A percentile compares a stretch with the other conserved stretches of the same genome.
These are phyloP conservation scores for Leishmania aethiopica DNA, from an alignment of 208 protist genomes.

Conservation along the genomic window DNA sequence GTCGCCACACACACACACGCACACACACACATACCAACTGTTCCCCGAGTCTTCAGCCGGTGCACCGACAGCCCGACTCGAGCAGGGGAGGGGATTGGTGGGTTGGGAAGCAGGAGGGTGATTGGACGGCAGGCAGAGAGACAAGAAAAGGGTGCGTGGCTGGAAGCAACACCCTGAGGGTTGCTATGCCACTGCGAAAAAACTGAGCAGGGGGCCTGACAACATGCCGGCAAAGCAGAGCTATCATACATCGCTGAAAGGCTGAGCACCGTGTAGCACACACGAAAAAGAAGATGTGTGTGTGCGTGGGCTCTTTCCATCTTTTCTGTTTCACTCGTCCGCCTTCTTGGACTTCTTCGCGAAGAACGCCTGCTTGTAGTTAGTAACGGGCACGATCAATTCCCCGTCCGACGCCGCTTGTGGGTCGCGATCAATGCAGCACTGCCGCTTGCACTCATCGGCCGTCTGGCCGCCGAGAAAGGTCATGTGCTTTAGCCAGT, in stretches of 20 bases:
- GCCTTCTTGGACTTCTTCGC: not conserved
- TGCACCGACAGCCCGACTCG: not conserved
- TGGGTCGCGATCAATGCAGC: constrained; percentile 23
- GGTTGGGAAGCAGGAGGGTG: not conserved
- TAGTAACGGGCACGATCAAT: constrained; percentile 7
- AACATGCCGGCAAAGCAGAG: not conserved
- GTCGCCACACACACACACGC: not conserved
- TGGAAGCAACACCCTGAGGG: not conserved
- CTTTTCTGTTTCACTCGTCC: not conserved
- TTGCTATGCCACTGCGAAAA: not conserved
- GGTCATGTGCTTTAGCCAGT: constrained; percentile 47
- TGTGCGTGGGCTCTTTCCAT: not conserved
- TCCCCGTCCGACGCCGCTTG: not conserved
- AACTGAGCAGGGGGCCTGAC: not conserved
- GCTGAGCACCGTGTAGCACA: not conserved
- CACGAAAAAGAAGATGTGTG: not conserved
- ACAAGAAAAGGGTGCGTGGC: not conserved
- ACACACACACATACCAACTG: not conserved
- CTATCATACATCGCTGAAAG: not conserved
- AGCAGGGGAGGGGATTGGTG: not conserved
- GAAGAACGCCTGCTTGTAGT: constrained; percentile 17
- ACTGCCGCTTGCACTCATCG: constrained; percentile 34
- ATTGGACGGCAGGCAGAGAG: not conserved
- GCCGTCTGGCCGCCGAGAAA: constrained; percentile 33
- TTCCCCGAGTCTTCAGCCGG: not conserved